Conservation (phyloP, 768 basidiomycete species). For the Neoboletus magnificus region DNA sequence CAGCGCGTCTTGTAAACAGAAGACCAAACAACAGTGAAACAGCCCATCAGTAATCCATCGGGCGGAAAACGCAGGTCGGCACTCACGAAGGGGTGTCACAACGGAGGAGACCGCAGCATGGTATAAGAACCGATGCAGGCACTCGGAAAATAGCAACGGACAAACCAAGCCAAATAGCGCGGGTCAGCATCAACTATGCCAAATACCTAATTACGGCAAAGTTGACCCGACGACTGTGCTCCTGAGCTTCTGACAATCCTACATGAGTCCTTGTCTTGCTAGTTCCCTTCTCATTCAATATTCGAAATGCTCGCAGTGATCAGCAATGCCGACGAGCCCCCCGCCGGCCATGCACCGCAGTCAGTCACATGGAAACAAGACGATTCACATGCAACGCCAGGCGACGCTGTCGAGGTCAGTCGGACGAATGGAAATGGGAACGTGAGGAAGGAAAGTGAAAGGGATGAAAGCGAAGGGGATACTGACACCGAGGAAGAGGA, state of each 20-base stretch:
- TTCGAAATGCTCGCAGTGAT: constrained; percentile 10
- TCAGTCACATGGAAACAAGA: constrained; percentile 2
- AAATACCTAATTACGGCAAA: constrained; percentile 10
- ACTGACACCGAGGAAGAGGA: constrained; percentile 4
- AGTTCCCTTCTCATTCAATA: neutral
- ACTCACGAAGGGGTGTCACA: no score
- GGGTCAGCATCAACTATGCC: constrained; percentile 13
- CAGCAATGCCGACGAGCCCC: neutral
- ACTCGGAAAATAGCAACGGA: no score
- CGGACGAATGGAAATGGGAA: constrained; percentile 21
- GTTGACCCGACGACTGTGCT: neutral
- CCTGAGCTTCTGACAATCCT: neutral
- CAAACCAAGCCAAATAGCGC: no score
- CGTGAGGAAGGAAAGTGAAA: neutral
- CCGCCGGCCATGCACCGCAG: neutral
- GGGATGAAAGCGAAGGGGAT: constrained; percentile 4
- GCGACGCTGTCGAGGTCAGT: neutral
- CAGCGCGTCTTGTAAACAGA: no score
- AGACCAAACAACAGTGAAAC: no score
- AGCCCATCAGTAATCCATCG: no score
- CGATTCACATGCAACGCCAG: neutral
- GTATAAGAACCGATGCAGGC: no score
- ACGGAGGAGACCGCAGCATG: no score
- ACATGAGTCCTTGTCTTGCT: constrained; percentile 8
- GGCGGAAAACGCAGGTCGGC: no score